Evolutionary conservation across 2,329 filamentous ascomycete species (phyloP).

Genomic region (Trichoderma endophyticum): DNA sequence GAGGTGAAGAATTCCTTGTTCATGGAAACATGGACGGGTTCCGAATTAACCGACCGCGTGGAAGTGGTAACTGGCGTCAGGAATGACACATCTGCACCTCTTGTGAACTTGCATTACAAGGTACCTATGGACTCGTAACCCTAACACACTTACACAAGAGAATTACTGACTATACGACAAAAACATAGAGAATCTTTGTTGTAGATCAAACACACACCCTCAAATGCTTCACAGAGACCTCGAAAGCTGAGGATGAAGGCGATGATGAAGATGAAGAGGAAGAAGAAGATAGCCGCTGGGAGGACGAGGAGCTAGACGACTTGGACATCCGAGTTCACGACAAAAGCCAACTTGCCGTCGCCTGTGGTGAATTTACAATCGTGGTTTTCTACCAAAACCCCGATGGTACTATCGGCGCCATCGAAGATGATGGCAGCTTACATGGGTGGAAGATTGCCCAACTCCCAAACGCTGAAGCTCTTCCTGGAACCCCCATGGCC

Average conservation of each 20-base stretch:
- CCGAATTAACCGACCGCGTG: not conserved
- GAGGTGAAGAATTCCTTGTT: not conserved
- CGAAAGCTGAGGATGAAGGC: not conserved
- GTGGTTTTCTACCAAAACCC: not conserved
- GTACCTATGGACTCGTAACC: not conserved
- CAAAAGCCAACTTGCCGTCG: not conserved
- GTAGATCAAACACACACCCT: not conserved
- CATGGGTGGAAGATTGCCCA: not conserved
- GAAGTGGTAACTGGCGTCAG: not conserved
- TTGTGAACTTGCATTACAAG: not conserved
- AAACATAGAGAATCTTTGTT: constrained; percentile 1
- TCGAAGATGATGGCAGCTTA: not conserved
- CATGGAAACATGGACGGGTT: not conserved
- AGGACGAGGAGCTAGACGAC: not conserved
- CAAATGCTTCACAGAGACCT: not conserved
- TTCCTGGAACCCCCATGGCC: not conserved
- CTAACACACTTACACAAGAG: not conserved
- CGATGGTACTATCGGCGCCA: not conserved
- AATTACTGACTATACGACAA: not conserved
- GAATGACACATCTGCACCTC: not conserved
- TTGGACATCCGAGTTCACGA: not conserved
- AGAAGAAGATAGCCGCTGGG: not conserved
- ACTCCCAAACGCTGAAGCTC: not conserved
- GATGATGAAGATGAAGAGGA: not conserved
- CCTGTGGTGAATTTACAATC: not conserved